Conservation (phyloP, 768 basidiomycete genomes). For the Botryobasidium botryosum region DNA sequence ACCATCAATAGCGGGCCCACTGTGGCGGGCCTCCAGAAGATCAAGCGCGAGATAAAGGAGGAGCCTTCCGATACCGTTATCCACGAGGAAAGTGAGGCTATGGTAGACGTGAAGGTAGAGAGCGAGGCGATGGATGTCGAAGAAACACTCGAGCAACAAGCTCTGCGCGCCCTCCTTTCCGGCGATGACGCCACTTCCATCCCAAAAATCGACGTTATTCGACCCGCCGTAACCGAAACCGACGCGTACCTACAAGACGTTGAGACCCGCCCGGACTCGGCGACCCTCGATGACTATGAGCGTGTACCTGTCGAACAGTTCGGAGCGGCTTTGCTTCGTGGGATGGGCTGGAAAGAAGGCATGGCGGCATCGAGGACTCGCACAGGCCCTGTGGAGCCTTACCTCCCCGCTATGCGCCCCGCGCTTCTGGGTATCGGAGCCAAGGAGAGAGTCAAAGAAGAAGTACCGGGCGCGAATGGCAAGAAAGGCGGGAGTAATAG, state of each 20-base stretch:
- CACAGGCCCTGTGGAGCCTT: slow-evolving; percentile 53
- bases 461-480: slow-evolving; percentile 22
- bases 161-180: slow-evolving; percentile 23
- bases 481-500: slow-evolving; percentile 20
- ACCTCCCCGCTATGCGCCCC: slow-evolving; percentile 67
- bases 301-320: slow-evolving; percentile 87
- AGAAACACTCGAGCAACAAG: slow-evolving; percentile 23
- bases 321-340: slow-evolving; percentile 79
- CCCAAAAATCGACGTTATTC: slow-evolving; percentile 44
- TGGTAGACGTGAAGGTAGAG: slow-evolving; percentile 19
- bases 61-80: slow-evolving; percentile 6
- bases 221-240: slow-evolving; percentile 38
- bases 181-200: slow-evolving; percentile 19
- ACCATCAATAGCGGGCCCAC: slow-evolving; percentile 64
- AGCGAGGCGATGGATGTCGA: slow-evolving; percentile 55
- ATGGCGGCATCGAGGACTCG: slow-evolving; percentile 48
- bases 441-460: slow-evolving; percentile 60
- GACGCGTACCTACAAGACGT: slow-evolving; percentile 81
- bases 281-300: slow-evolving; percentile 72
- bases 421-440: slow-evolving; percentile 87
- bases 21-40: slow-evolving; percentile 45
- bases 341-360: slow-evolving; percentile 93
- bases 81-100: slow-evolving; percentile 14
- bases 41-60: slow-evolving; percentile 20
- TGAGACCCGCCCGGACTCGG: slow-evolving; percentile 52